phyloP scores from a whole-genome alignment of 2,329 filamentous ascomycete species.

The Orbilia ellipsospora region DNA sequence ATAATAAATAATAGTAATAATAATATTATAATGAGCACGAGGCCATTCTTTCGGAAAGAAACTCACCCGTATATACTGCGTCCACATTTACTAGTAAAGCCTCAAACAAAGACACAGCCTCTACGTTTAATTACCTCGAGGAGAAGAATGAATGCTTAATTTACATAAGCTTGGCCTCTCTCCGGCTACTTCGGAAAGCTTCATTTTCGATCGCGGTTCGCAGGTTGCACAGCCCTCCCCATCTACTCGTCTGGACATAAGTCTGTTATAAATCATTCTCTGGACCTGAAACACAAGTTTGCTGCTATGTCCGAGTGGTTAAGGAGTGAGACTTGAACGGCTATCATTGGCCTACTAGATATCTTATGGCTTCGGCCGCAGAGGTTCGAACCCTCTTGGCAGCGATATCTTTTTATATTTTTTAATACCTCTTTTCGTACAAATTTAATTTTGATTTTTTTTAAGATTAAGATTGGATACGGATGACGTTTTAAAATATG shows the following conservation, averaged over 20 bases:
- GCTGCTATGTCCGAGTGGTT: conserved; percentile 56
- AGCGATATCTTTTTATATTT: conserved; percentile 43
- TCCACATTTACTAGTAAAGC: too few species aligned
- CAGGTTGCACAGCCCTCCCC: conserved; percentile 9
- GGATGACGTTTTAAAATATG: too few species aligned
- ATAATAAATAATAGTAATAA: conserved; percentile 1
- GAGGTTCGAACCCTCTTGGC: conserved; percentile 56
- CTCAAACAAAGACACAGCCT: too few species aligned
- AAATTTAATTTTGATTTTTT: too few species aligned
- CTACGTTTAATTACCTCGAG: too few species aligned
- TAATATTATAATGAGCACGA: too few species aligned
- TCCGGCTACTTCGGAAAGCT: conserved; percentile 23
- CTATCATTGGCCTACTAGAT: conserved; percentile 18
- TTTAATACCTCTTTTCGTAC: too few species aligned
- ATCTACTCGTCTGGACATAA: not conserved
- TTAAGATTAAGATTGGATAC: too few species aligned
- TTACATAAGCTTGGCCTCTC: not conserved
- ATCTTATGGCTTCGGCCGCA: conserved; percentile 56
- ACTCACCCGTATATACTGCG: not conserved
- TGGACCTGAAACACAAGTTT: conserved; percentile 22
- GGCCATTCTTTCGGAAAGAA: conserved; percentile 3
- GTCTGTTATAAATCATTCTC: not conserved
- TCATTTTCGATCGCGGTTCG: conserved; percentile 7
- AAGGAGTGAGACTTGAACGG: conserved; percentile 55
- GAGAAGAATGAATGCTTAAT: too few species aligned